Evolutionary conservation across 2,329 filamentous ascomycete species (phyloP).

Genomic region (Colletotrichum paranaense): DNA sequence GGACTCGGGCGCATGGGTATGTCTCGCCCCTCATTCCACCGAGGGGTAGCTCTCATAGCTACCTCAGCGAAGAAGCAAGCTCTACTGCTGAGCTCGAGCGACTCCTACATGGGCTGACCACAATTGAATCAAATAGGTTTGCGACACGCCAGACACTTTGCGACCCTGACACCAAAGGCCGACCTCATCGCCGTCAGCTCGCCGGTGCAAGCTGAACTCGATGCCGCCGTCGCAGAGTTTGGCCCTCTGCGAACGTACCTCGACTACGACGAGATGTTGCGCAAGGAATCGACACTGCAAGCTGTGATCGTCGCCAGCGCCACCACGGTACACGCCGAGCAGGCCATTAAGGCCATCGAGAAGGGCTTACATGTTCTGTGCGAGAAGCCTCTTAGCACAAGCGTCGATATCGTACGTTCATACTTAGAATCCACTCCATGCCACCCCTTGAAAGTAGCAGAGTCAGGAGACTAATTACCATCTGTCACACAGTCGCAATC

Average conservation of each 20-base stretch:
- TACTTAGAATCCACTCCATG: too few species aligned
- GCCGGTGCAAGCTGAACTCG: conserved; percentile 25
- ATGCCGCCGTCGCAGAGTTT: conserved; percentile 26
- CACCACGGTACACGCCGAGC: conserved; percentile 67
- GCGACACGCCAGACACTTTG: conserved; percentile 29
- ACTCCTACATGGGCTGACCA: too few species aligned
- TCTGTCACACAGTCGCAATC: conserved; percentile 60
- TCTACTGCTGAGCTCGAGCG: neutral
- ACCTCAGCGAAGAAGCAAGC: neutral
- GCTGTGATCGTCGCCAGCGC: conserved; percentile 55
- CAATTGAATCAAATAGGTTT: neutral
- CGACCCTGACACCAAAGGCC: conserved; percentile 23
- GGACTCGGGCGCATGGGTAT: conserved; percentile 63
- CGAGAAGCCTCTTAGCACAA: conserved; percentile 70
- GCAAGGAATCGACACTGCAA: conserved; percentile 37
- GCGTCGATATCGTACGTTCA: conserved; percentile 64
- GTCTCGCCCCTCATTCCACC: neutral
- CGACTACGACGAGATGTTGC: conserved; percentile 26
- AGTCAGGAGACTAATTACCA: neutral
- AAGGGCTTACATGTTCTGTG: conserved; percentile 66
- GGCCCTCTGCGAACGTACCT: conserved; percentile 21
- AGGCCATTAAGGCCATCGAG: conserved; percentile 67
- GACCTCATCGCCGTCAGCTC: conserved; percentile 30
- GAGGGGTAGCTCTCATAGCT: neutral
- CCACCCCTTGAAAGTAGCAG: too few species aligned